Evolutionary conservation across 495 filamentous ascomycete genomes (phyloP).

Genomic region (Hypoxylon fuscum): DNA sequence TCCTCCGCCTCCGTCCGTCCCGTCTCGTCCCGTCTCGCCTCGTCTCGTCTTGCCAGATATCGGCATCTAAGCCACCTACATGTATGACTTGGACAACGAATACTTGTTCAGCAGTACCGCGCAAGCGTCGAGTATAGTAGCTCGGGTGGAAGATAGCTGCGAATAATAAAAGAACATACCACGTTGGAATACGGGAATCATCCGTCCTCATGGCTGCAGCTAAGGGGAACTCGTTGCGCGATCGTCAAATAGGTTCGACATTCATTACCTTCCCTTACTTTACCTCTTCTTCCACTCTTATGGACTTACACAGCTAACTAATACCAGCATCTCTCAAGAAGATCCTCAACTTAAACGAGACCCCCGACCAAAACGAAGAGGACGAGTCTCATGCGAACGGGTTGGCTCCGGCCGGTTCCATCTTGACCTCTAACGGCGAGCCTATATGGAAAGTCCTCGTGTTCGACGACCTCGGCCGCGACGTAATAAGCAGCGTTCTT

Average conservation of each 20-base stretch:
- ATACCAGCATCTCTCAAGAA: slow-evolving; percentile 87
- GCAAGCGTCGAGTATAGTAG: slow-evolving; percentile 17
- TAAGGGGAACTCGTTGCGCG: slow-evolving; percentile 80
- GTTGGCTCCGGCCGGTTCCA: slow-evolving; percentile 75
- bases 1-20: background rate
- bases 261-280: too few species aligned
- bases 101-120: slow-evolving; percentile 17
- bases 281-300: slow-evolving; percentile 45
- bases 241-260: slow-evolving; percentile 92
- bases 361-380: slow-evolving; percentile 61
- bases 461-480: slow-evolving; percentile 68
- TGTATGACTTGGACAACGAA: slow-evolving; percentile 30
- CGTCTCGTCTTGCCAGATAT: background rate
- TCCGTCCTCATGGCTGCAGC: slow-evolving; percentile 68
- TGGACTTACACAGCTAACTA: slow-evolving; percentile 31
- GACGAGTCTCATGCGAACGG: slow-evolving; percentile 69
- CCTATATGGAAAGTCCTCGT: slow-evolving; percentile 74
- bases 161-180: slow-evolving; percentile 17
- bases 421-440: slow-evolving; percentile 88
- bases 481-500: slow-evolving; percentile 91
- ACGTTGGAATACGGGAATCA: background rate
- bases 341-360: slow-evolving; percentile 93
- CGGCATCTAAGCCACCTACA: slow-evolving; percentile 6
- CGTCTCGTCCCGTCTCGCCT: background rate
- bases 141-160: slow-evolving; percentile 11